Evolutionary conservation across 2,329 filamentous ascomycete species (phyloP).

Genomic region (Teratosphaeria gauchensis): DNA sequence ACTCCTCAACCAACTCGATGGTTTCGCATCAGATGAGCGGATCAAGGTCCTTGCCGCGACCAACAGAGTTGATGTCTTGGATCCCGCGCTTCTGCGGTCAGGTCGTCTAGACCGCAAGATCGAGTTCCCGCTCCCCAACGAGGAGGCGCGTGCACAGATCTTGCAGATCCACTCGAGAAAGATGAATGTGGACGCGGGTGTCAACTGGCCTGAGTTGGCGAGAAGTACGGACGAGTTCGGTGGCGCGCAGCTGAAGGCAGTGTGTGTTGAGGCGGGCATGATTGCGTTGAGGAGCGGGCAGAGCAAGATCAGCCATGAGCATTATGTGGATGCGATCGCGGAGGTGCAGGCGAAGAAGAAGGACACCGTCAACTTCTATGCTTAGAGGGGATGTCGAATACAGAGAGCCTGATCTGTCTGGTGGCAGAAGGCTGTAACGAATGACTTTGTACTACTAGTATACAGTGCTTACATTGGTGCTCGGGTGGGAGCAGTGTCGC

Average conservation of each 20-base stretch:
- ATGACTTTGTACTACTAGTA: not conserved
- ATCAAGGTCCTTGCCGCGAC: conserved; percentile 99
- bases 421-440: not conserved
- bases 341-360: conserved; percentile 97
- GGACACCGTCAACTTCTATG: conserved; percentile 29
- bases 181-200: conserved; percentile 87
- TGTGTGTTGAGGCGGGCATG: conserved; percentile 98
- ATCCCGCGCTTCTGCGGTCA: conserved; percentile 84
- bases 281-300: conserved; percentile 90
- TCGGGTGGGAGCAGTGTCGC: not conserved
- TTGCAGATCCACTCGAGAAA: conserved; percentile 95
- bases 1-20: conserved; percentile 94
- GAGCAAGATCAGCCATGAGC: conserved; percentile 94
- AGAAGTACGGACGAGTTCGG: conserved; percentile 98
- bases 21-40: conserved; percentile 82
- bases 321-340: conserved; percentile 96
- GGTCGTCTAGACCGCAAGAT: conserved; percentile 98
- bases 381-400: conserved; percentile 9
- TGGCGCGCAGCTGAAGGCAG: conserved; percentile 93
- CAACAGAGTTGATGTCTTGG: conserved; percentile 92
- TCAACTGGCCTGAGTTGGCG: conserved; percentile 94
- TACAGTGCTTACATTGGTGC: not conserved
- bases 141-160: conserved; percentile 94
- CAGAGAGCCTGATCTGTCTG: not conserved
- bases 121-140: conserved; percentile 95